phyloP scores from a whole-genome alignment of 164 flowering plant species.

The Liquidambar formosana region DNA sequence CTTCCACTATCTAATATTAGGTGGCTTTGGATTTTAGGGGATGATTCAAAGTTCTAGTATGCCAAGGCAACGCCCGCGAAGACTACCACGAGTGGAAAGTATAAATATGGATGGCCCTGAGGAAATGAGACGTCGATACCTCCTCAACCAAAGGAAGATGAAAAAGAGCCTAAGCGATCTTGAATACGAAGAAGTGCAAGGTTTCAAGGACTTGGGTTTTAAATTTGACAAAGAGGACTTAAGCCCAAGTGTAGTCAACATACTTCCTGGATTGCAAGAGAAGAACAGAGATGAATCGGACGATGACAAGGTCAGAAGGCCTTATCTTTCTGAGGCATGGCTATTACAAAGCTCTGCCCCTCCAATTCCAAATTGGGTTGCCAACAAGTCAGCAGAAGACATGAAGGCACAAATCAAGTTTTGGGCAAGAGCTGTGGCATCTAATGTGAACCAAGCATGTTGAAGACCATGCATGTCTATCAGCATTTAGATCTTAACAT shows the following conservation, averaged over 20 bases:
- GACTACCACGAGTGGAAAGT: conserved; percentile 19
- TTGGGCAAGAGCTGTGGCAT: conserved; percentile 90
- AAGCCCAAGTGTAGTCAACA: conserved; percentile 37
- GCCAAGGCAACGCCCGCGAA: conserved; percentile 12
- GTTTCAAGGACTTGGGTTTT: conserved; percentile 66
- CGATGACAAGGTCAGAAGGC: conserved; percentile 32
- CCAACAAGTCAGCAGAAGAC: conserved; percentile 41
- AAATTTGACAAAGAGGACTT: conserved; percentile 41
- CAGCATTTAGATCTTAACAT: no score
- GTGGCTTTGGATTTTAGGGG: conserved; percentile 10
- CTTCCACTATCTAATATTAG: not conserved
- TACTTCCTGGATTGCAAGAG: conserved; percentile 59
- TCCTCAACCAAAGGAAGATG: conserved; percentile 22
- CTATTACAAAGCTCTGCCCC: conserved; percentile 32
- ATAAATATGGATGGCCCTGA: conserved; percentile 1
- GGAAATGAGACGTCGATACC: conserved; percentile 22
- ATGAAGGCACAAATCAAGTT: conserved; percentile 75
- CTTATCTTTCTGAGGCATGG: conserved; percentile 73
- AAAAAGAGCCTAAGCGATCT: conserved; percentile 51
- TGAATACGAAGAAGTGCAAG: conserved; percentile 56
- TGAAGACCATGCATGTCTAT: conserved; percentile 16
- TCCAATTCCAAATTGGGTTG: conserved; percentile 38
- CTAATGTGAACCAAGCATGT: conserved; percentile 44
- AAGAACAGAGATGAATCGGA: conserved; percentile 10
- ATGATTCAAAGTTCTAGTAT: conserved; percentile 15